phyloP scores from a whole-genome alignment of 768 basidiomycete genomes.

The Auriculariales sp. region DNA sequence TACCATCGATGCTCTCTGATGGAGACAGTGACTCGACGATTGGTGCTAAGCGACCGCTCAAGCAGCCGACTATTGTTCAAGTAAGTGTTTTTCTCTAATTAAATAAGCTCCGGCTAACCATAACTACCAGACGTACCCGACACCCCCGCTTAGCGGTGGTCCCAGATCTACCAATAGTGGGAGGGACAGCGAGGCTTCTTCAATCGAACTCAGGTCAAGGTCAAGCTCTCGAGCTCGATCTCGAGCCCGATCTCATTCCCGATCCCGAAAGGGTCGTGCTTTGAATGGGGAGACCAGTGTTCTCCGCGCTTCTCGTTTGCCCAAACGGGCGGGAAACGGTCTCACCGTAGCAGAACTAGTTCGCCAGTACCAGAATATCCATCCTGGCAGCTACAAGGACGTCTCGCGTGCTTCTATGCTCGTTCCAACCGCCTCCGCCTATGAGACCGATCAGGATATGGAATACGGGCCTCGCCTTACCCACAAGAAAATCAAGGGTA shows the following conservation, averaged over 20 bases:
- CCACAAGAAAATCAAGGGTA: conserved; percentile 4
- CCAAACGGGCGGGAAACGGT: not conserved
- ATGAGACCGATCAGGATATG: conserved; percentile 68
- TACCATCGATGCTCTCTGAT: conserved; percentile 31
- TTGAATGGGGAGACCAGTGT: too few relatives aligned
- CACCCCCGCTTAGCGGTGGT: too few relatives aligned
- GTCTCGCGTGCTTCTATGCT: conserved; percentile 53
- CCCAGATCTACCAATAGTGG: too few relatives aligned
- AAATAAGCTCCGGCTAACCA: too few relatives aligned
- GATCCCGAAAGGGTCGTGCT: too few relatives aligned
- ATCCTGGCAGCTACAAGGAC: conserved; percentile 55
- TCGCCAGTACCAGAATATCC: conserved; percentile 62
- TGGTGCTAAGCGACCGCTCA: conserved; percentile 41
- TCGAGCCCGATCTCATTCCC: too few relatives aligned
- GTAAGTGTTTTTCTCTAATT: too few relatives aligned
- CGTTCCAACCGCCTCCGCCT: conserved; percentile 52
- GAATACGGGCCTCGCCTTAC: conserved; percentile 19
- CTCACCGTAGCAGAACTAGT: conserved; percentile 66
- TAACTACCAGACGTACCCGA: too few relatives aligned
- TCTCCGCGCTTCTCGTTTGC: not conserved
- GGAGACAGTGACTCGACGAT: conserved; percentile 79
- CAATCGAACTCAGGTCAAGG: too few relatives aligned
- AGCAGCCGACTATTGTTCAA: too few relatives aligned
- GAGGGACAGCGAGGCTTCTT: too few relatives aligned
- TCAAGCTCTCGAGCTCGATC: too few relatives aligned